Evolutionary conservation across 2,329 filamentous ascomycete genomes (phyloP).

Genomic region (Aspergillus sp.): DNA sequence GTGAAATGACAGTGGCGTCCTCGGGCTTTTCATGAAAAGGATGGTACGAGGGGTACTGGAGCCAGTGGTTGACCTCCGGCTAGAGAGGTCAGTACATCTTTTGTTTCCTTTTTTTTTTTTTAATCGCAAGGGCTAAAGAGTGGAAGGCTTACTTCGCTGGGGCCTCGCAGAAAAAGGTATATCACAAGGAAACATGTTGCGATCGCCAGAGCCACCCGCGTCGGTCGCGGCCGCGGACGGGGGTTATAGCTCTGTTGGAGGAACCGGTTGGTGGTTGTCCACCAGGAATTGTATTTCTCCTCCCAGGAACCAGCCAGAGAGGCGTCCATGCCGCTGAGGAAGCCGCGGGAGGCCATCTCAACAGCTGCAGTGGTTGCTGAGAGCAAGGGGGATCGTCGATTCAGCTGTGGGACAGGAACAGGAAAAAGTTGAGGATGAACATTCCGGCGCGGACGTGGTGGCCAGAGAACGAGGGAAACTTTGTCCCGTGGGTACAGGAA

Average conservation of each 20-base stretch:
- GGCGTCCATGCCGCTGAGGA: conserved; percentile 20
- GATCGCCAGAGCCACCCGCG: conserved; percentile 23
- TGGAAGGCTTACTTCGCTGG: conserved; percentile 16
- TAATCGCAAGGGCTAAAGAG: not conserved
- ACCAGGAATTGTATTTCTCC: conserved; percentile 25
- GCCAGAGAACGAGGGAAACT: not conserved
- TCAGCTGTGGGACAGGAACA: conserved; percentile 6
- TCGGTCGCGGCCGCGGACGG: conserved; percentile 28
- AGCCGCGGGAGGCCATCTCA: conserved; percentile 28
- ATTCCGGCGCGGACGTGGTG: conserved; percentile 14
- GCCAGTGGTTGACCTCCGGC: conserved; percentile 31
- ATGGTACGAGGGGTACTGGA: conserved; percentile 34
- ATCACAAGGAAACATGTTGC: conserved; percentile 25
- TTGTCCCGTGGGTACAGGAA: not conserved
- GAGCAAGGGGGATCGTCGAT: conserved; percentile 7
- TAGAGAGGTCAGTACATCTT: conserved; percentile 8
- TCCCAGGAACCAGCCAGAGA: conserved; percentile 21
- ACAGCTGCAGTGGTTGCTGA: not conserved
- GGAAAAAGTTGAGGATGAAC: conserved; percentile 9
- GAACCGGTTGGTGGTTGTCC: conserved; percentile 20
- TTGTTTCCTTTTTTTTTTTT: not conserved
- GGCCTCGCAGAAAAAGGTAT: conserved; percentile 21
- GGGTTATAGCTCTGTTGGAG: conserved; percentile 27
- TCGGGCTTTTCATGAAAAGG: conserved; percentile 31
- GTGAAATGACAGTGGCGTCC: conserved; percentile 30